Evolutionary conservation across 140 eudicot genomes (phyloP), one percentile per base, ranked within the genome.

Genomic region (Cichorium intybus): DNA sequence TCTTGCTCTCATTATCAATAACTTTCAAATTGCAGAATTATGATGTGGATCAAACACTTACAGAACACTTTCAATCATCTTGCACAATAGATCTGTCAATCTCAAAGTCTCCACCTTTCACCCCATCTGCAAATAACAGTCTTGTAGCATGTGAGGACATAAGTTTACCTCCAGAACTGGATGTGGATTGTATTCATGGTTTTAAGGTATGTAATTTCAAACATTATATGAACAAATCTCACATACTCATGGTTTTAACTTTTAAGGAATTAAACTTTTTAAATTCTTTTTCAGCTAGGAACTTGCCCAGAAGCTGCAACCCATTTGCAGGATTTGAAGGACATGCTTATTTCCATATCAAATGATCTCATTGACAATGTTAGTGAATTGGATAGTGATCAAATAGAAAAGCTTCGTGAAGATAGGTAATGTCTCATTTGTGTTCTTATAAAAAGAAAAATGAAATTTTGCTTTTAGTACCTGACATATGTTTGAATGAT

Each of bases 281-380:
- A n/a, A n/a, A n/a, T n/a, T n/a, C n/a, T n/a, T n/a, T n/a, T 75
- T 69, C 84, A 92, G 99, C 73, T 92, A 37, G 96, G 96, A 64
- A 66, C 74, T 47, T 92, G 99, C 35, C 82, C 91, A 15, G 93
- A 88, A 75, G 94, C 94, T 77, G 70, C 80, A 70, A 64, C n/a
- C 54, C 95, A 92, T 77, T 77, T 92, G 52, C 90, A 81, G 70
- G 68, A 68, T 31, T 77, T 93, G 95, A 93, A 93, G 79, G 99
- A 93, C 66, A 78, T 37, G 79, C 80, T 93, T 58, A 85, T 93
- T 60, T 81, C 79, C 21, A 79, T 93, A 61, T 88, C 94, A 66
- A 85, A 88, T 73, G 99, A 88, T 60, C 95, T 93, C 39, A 79
- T 93, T 56, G 99, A 93, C 76, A 77, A 80, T 71, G 47, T 46